Evolutionary conservation across 495 filamentous ascomycete species (phyloP), one percentile per base, ranked within the genome.

Genomic region (Penicillium fimorum): DNA sequence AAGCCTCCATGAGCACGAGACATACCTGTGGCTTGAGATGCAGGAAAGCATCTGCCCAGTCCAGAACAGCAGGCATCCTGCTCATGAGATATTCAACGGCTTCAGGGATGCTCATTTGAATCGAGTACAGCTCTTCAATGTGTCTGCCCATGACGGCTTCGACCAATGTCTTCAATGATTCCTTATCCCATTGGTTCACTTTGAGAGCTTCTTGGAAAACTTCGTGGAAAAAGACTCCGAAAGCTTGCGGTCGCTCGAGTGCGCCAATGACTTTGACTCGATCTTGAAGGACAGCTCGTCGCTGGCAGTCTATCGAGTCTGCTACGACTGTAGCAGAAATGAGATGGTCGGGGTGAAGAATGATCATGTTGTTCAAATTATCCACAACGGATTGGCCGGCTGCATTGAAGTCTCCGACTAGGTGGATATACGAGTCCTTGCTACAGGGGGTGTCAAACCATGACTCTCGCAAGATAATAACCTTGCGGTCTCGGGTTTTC

Each of bases 291-390:
- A 96, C 91, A 25, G 94, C 91, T 50, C 92, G 87, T 12, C 94
- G 85, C 58, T 85, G 84, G 65, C 94, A 98, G 40, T 83, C 84
- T 64, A 96, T 92, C 0, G 94, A 95, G 66, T 98, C 94, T 35
- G 89, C 94, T 32, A 98, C 87, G 9, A 93, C 88, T 8, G 92
- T 96, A 2, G 93, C 87, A 11, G 94, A 97, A 49, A 98, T 87
- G 22, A 98, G 82, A 73, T 96, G 92, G 70, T 98, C 94, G 3
- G 94, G 94, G 67, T 98, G 91, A 12, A 98, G 78, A 60, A 98
- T 93, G 37, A 98, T 73, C 76, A 96, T 88, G 62, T 96, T 89
- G 50, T 87, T 76, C 24, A 76, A 70, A 67, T 96, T 90, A 68
- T 92, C 87, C 49, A 96, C 77, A 57, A 90, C 81, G 67, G 84